Percentiles rank a stretch among this genome's conserved stretches.
phyloP scores from a whole-genome alignment of 805 yeast genomes.

The Cyberlindnera maclurae region DNA sequence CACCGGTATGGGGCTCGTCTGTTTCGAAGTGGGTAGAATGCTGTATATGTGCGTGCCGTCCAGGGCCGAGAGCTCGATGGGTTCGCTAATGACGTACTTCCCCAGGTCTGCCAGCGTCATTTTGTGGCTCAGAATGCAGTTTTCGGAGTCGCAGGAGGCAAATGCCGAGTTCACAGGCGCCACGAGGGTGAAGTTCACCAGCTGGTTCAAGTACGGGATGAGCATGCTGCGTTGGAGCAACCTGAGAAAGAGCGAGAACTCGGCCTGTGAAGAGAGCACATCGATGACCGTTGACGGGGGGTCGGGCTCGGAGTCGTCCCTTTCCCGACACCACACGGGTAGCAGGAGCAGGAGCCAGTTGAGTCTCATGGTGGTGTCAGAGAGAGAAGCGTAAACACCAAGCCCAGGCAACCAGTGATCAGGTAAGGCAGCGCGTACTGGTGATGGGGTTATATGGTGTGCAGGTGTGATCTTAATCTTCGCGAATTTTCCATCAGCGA shows the following conservation, averaged over 20 bases:
- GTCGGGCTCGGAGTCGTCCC: background rate
- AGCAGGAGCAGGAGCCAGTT: too few relatives aligned
- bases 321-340: background rate
- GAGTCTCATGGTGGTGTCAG: too few relatives aligned
- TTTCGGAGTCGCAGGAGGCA: constrained; percentile 16
- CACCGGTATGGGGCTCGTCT: constrained; percentile 23
- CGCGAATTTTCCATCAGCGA: too few relatives aligned
- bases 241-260: constrained; percentile 58
- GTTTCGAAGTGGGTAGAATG: background rate
- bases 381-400: too few relatives aligned
- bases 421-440: too few relatives aligned
- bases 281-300: constrained; percentile 49
- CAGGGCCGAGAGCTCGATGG: constrained; percentile 24
- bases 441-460: too few relatives aligned
- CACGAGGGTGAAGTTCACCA: constrained; percentile 60
- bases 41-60: constrained; percentile 17
- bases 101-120: constrained; percentile 15
- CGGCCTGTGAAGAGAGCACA: constrained; percentile 56
- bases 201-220: constrained; percentile 51
- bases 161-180: constrained; percentile 84
- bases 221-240: constrained; percentile 55
- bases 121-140: background rate
- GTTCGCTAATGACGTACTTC: constrained; percentile 30
- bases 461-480: too few relatives aligned
- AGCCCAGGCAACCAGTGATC: too few relatives aligned